Evolutionary conservation across 495 filamentous ascomycete genomes (phyloP).

Genomic region (Terfezia boudieri): DNA sequence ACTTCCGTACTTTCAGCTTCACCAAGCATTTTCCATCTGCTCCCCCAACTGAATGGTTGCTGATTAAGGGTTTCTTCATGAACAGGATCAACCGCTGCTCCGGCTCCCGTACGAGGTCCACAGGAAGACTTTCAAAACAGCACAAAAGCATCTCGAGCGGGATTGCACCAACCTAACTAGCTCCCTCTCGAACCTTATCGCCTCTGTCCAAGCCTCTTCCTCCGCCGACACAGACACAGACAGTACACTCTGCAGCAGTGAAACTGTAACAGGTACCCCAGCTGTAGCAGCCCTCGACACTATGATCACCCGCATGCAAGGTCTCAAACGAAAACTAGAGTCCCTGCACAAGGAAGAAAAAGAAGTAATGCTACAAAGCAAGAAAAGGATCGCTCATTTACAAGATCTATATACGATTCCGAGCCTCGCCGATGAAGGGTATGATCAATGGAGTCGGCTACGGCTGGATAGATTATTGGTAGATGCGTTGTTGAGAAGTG

Average conservation of each 20-base stretch:
- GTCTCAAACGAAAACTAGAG: conserved; percentile 68
- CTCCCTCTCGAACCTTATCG: conserved; percentile 45
- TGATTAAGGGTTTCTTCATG: neutral
- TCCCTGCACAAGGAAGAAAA: conserved; percentile 55
- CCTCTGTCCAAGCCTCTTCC: conserved; percentile 24
- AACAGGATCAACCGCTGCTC: conserved; percentile 67
- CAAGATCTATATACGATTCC: conserved; percentile 56
- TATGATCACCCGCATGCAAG: conserved; percentile 67
- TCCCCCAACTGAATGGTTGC: neutral
- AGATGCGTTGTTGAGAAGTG: conserved; percentile 70
- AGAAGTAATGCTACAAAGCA: conserved; percentile 44
- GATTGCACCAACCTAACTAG: conserved; percentile 47
- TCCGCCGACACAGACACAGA: conserved; percentile 21
- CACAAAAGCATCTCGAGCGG: conserved; percentile 61
- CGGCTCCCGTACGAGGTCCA: conserved; percentile 76
- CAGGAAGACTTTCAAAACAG: conserved; percentile 76
- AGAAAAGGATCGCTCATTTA: conserved; percentile 57
- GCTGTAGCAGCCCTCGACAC: conserved; percentile 54
- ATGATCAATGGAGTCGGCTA: conserved; percentile 68
- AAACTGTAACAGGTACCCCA: conserved; percentile 33
- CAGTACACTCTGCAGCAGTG: conserved; percentile 16
- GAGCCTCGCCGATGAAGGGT: conserved; percentile 73
- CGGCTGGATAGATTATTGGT: conserved; percentile 68
- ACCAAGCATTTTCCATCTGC: too few species aligned
- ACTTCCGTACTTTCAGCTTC: neutral